A percentile compares a stretch with the other conserved stretches of the same genome.
These are phyloP conservation scores for Nicotiana sylvestris DNA, from an alignment of 257 asterid genomes.

Conservation along the genomic window DNA sequence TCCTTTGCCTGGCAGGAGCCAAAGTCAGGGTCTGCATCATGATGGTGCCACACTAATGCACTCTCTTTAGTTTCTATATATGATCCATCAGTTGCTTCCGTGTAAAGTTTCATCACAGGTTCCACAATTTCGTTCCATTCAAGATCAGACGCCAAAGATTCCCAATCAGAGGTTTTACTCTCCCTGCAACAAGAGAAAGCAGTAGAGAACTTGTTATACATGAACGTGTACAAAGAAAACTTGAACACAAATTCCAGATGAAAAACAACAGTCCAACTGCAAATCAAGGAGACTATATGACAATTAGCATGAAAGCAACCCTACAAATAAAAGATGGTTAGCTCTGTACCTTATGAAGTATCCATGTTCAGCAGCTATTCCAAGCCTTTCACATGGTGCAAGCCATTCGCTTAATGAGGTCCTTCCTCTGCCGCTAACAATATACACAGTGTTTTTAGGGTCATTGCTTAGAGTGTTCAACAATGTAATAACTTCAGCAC, in stretches of 20 bases:
- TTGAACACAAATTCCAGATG: neutral
- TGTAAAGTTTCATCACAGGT: slow-evolving; percentile 75
- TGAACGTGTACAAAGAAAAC: neutral
- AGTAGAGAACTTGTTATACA: neutral
- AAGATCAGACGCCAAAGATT: slow-evolving; percentile 56
- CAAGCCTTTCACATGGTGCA: slow-evolving; percentile 66
- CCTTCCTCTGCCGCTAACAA: slow-evolving; percentile 86
- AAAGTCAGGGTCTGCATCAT: slow-evolving; percentile 77
- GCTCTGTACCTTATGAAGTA: slow-evolving; percentile 58
- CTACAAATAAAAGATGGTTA: neutral
- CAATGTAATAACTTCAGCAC: slow-evolving; percentile 52
- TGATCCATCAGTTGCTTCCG: slow-evolving; percentile 89
- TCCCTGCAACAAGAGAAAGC: slow-evolving; percentile 37
- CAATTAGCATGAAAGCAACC: neutral
- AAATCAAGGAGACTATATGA: neutral
- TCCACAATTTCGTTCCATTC: slow-evolving; percentile 81
- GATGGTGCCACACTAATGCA: slow-evolving; percentile 89
- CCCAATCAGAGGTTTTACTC: slow-evolving; percentile 60
- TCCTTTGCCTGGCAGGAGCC: slow-evolving; percentile 92
- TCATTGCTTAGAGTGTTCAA: slow-evolving; percentile 60
- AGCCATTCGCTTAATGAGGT: slow-evolving; percentile 67
- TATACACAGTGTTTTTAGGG: slow-evolving; percentile 67
- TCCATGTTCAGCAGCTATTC: slow-evolving; percentile 92
- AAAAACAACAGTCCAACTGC: slow-evolving; percentile 8
- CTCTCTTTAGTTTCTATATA: slow-evolving; percentile 73